Base-by-base conservation (phyloP, 2,329 filamentous ascomycete species). In the Penicillium paneum region DNA sequence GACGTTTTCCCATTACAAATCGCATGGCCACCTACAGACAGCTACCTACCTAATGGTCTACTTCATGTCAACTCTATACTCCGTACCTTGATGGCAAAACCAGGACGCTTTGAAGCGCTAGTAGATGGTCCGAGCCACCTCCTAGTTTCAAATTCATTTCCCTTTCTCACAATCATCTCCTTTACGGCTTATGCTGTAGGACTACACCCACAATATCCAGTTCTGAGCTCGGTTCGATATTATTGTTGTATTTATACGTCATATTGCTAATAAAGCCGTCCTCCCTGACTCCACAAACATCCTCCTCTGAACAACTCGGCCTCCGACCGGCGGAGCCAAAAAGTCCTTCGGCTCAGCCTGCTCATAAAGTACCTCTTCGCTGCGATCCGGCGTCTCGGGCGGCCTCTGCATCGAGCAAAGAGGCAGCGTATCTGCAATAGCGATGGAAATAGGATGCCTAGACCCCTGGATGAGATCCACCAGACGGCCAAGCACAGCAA, bases 401-500 rank as follows among this genome's bases (percentile, higher is more conserved):
- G 35, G 28, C 8, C 35, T 40, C 19, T 47, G 51, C 26, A 66
- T 49, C 6, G 65, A 63, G 26, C 57, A 57, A 34, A 68, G 59
- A 29, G 65, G 62, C 6, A 70, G 26, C 2, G 62, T 65, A 57
- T 65, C 55, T 7, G 61, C 61, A 29, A 67, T 60, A 7, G 55
- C 62, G 28, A 64, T 39, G 0, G 59, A 58, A 24, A 60, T 55
- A 1, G 65, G 63, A 34, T 62, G 62, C 40, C 63, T 55, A 5
- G 65, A 65, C 0, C 64, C 64, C 36, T 72, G 70, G 13, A 73
- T 68, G n/a, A 71, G 63, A 54, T 73, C 68, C 15, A 79, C 74
- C 3, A 79, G 64, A 34, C 73, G 71, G 28, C 81, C 73, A 10
- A 85, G 70, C 38, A 85, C 78, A 15, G 80, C 78, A 57, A 79